These are phyloP conservation scores for Sicyos baderoa DNA, from an alignment of 306 rosid genomes.

Conservation along the genomic window DNA sequence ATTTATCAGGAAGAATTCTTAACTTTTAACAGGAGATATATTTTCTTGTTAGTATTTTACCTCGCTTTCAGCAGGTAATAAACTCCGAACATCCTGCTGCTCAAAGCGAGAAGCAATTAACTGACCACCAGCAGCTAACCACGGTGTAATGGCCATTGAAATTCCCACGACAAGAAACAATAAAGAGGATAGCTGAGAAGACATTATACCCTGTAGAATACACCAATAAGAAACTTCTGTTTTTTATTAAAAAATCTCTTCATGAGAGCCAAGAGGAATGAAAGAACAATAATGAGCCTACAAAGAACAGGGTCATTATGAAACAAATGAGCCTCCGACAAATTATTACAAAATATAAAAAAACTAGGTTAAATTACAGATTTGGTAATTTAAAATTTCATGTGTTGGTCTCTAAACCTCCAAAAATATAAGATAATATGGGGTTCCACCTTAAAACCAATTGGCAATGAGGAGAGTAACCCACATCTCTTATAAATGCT, in stretches of 20 bases:
- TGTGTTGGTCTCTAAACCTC: no score
- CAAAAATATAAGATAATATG: no score
- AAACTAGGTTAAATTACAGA: no score
- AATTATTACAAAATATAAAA: background rate
- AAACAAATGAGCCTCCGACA: background rate
- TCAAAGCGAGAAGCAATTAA: slow-evolving; percentile 95
- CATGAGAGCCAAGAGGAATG: background rate
- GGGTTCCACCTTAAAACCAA: no score
- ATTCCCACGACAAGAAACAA: slow-evolving; percentile 95
- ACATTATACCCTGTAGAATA: slow-evolving; percentile 81
- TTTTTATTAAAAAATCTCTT: background rate
- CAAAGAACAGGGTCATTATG: background rate
- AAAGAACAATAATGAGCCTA: background rate
- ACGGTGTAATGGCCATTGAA: slow-evolving; percentile 97
- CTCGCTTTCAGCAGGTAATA: slow-evolving; percentile 96
- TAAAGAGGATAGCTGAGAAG: slow-evolving; percentile 82
- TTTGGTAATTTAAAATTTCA: no score
- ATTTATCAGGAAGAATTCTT: background rate
- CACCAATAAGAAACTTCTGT: slow-evolving; percentile 11
- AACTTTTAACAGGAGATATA: background rate
- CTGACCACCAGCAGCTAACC: slow-evolving; percentile 96
- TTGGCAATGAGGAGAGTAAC: no score
- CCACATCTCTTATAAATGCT: no score
- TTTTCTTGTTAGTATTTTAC: slow-evolving; percentile 37
- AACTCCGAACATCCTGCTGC: slow-evolving; percentile 90